Evolutionary conservation across 1,284 basidiomycete species (phyloP).

Genomic region (Cutaneotrichosporon cavernicola): DNA sequence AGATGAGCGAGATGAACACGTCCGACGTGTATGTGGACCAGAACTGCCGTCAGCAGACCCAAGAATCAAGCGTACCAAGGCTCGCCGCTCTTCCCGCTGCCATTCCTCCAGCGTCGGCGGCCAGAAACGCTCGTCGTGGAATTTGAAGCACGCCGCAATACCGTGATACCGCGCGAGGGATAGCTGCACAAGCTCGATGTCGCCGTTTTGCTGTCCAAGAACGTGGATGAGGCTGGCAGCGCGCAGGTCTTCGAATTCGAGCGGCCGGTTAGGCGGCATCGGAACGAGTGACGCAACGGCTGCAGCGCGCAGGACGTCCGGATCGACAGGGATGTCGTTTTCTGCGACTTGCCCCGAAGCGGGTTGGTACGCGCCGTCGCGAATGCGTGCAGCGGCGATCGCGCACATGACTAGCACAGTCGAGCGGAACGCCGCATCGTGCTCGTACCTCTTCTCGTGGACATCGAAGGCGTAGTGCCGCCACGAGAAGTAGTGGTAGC

Average conservation of each 20-base stretch:
- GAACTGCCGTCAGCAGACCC: conserved; percentile 17
- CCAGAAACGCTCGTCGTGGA: conserved; percentile 24
- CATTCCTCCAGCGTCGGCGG: conserved; percentile 12
- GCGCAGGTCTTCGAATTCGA: conserved; percentile 23
- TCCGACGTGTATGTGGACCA: conserved; percentile 26
- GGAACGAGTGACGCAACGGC: conserved; percentile 6
- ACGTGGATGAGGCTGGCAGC: conserved; percentile 18
- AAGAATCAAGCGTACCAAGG: conserved; percentile 11
- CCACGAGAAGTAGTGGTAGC: conserved; percentile 27
- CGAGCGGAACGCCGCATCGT: conserved; percentile 16
- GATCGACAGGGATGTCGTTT: conserved; percentile 7
- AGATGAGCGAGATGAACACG: conserved; percentile 19
- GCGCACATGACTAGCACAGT: conserved; percentile 20
- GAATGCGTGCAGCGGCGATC: conserved; percentile 20
- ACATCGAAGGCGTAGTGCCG: conserved; percentile 16
- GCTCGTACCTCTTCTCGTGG: conserved; percentile 13
- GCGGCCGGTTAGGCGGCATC: not conserved
- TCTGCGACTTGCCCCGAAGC: not conserved
- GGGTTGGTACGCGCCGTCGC: conserved; percentile 19
- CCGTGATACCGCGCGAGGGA: conserved; percentile 20
- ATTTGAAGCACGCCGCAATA: conserved; percentile 11
- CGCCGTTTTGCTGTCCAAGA: conserved; percentile 22
- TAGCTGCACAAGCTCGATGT: conserved; percentile 16
- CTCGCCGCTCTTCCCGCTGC: conserved; percentile 22
- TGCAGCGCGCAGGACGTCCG: conserved; percentile 9